phyloP scores from a whole-genome alignment of 495 filamentous ascomycete species.

The Neurospora discreta region DNA sequence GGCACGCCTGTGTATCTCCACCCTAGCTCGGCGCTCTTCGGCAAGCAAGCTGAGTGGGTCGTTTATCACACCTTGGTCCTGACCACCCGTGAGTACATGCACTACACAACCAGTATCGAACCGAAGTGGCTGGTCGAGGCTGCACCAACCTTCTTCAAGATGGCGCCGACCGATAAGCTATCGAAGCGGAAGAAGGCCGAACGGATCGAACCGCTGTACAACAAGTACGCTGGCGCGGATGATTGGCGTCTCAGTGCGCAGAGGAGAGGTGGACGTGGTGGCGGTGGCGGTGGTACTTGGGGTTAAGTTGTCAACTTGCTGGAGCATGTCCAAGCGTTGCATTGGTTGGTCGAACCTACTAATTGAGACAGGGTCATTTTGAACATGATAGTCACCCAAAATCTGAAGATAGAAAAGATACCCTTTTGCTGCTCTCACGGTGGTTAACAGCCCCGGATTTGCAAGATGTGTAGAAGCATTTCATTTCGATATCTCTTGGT shows the following conservation, averaged over 20 bases:
- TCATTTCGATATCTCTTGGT: neutral
- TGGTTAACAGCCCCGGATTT: neutral
- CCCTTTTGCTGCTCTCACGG: neutral
- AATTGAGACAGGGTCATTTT: neutral
- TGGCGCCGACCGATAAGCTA: conserved; percentile 77
- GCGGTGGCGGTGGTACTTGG: conserved; percentile 88
- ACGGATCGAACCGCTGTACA: conserved; percentile 88
- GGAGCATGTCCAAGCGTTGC: neutral
- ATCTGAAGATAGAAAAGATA: neutral
- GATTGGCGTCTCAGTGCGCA: conserved; percentile 92
- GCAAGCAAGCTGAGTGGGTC: conserved; percentile 91
- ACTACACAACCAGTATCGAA: conserved; percentile 80
- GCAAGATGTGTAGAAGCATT: neutral
- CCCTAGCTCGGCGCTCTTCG: conserved; percentile 80
- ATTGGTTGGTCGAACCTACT: neutral
- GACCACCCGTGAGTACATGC: conserved; percentile 97
- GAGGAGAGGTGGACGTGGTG: conserved; percentile 73
- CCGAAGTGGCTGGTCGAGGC: conserved; percentile 87
- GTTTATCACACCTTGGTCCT: conserved; percentile 83
- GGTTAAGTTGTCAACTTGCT: conserved; percentile 40
- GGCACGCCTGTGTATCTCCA: conserved; percentile 93
- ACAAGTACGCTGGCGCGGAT: conserved; percentile 74
- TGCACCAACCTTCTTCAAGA: conserved; percentile 96
- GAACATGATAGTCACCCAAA: neutral
- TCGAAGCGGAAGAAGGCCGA: conserved; percentile 90